phyloP scores from a whole-genome alignment of 2,329 filamentous ascomycete genomes.

The Penicillium sp. region DNA sequence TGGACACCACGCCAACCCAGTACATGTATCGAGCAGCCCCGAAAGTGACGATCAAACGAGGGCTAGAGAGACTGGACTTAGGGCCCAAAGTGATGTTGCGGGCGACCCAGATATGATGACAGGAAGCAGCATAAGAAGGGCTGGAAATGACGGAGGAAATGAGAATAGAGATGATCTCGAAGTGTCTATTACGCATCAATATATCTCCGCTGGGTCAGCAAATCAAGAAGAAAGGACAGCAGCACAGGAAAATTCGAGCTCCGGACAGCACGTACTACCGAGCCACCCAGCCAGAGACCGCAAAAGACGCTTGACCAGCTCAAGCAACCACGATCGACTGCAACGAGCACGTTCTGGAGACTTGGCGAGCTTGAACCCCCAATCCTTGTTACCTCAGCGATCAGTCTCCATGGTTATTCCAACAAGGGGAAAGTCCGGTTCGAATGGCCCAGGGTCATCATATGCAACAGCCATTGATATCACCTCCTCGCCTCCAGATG shows the following conservation, averaged over 20 bases:
- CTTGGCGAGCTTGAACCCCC: neutral
- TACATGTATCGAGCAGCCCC: neutral
- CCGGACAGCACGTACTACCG: neutral
- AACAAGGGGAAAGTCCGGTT: constrained; percentile 11
- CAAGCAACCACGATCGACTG: constrained; percentile 28
- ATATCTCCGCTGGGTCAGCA: neutral
- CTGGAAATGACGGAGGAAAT: neutral
- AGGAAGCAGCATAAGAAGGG: neutral
- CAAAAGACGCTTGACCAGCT: constrained; percentile 44
- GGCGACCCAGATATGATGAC: neutral
- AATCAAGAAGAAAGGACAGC: neutral
- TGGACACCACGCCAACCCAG: neutral
- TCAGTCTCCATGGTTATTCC: constrained; percentile 22
- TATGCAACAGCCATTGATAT: constrained; percentile 36
- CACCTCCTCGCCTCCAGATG: constrained; percentile 30
- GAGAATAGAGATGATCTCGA: neutral
- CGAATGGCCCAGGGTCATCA: constrained; percentile 27
- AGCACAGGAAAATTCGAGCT: neutral
- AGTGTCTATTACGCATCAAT: neutral
- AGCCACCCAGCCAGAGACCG: constrained; percentile 28
- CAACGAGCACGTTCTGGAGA: constrained; percentile 10
- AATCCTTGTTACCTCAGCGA: constrained; percentile 24
- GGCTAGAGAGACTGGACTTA: neutral
- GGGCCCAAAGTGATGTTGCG: neutral
- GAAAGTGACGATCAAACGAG: neutral